These are phyloP conservation scores for Teunomyces gatunensis DNA, from an alignment of 805 yeast species.

Conservation along the genomic window DNA sequence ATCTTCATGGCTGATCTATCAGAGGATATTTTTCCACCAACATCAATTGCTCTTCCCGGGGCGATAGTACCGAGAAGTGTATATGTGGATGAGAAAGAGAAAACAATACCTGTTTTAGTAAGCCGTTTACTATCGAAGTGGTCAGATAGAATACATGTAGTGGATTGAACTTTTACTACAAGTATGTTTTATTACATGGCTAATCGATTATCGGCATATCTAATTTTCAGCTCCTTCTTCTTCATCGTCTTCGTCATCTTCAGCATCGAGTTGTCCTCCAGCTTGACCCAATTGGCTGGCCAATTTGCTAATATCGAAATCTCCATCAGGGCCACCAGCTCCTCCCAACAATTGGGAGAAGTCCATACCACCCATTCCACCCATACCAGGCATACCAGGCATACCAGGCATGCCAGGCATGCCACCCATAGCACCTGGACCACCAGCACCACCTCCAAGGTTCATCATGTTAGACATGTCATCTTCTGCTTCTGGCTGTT, in stretches of 20 bases:
- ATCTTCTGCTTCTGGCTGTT: slow-evolving; percentile 47
- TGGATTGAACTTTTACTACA: background rate
- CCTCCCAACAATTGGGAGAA: slow-evolving; percentile 29
- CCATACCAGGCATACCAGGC: slow-evolving; percentile 31
- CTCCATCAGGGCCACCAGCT: slow-evolving; percentile 25
- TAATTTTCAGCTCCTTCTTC: slow-evolving; percentile 22
- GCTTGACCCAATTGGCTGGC: slow-evolving; percentile 46
- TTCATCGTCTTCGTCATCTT: slow-evolving; percentile 22
- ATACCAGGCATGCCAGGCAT: slow-evolving; percentile 24
- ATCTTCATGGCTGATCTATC: background rate
- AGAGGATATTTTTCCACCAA: background rate
- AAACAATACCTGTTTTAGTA: background rate
- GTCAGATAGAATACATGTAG: background rate
- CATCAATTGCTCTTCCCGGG: background rate
- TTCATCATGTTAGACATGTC: slow-evolving; percentile 34
- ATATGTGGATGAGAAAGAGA: background rate
- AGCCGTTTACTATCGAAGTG: background rate
- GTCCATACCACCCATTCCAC: slow-evolving; percentile 28
- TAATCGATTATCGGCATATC: background rate
- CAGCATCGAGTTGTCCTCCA: slow-evolving; percentile 23
- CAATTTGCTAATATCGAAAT: slow-evolving; percentile 35
- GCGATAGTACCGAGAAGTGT: background rate
- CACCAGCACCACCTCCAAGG: slow-evolving; percentile 31
- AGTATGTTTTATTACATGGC: slow-evolving; percentile 7
- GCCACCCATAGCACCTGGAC: slow-evolving; percentile 20